Evolutionary conservation across 2,329 filamentous ascomycete species (phyloP).

Genomic region (Colletotrichum aenigma): DNA sequence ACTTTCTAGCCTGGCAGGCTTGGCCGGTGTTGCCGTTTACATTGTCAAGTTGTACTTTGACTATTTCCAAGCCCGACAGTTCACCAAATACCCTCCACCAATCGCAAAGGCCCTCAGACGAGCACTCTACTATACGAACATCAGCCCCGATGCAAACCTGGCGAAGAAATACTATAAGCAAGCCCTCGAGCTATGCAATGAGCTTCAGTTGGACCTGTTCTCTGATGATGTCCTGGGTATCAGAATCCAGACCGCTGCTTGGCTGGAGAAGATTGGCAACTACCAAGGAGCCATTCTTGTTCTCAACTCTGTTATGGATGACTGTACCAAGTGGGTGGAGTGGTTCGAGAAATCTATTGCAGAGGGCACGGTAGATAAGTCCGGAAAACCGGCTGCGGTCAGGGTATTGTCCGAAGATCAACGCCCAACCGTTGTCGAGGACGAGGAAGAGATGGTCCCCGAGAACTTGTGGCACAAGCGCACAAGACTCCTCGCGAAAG

Average conservation of each 20-base stretch:
- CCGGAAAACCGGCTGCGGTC: constrained; percentile 34
- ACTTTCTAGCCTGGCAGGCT: constrained; percentile 35
- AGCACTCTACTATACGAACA: constrained; percentile 86
- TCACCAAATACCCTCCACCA: constrained; percentile 67
- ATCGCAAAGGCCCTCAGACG: constrained; percentile 80
- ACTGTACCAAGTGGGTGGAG: constrained; percentile 68
- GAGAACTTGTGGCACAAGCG: constrained; percentile 63
- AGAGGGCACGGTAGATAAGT: constrained; percentile 49
- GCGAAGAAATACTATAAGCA: constrained; percentile 85
- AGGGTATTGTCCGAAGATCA: neutral
- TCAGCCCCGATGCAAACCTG: constrained; percentile 73
- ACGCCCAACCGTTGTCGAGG: constrained; percentile 18
- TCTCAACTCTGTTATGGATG: constrained; percentile 74
- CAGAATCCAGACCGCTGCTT: constrained; percentile 78
- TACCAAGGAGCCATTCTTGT: constrained; percentile 75
- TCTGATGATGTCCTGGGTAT: constrained; percentile 91
- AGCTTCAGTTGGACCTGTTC: constrained; percentile 82
- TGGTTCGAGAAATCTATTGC: constrained; percentile 54
- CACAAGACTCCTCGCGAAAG: constrained; percentile 73
- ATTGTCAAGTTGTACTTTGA: constrained; percentile 52
- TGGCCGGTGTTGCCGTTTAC: constrained; percentile 38
- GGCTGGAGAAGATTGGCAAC: constrained; percentile 79
- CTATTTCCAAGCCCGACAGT: constrained; percentile 60
- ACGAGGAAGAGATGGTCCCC: constrained; percentile 29
- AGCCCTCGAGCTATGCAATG: constrained; percentile 75